phyloP scores from a whole-genome alignment of 345 rosid genomes.

The Cardamine occulta region DNA sequence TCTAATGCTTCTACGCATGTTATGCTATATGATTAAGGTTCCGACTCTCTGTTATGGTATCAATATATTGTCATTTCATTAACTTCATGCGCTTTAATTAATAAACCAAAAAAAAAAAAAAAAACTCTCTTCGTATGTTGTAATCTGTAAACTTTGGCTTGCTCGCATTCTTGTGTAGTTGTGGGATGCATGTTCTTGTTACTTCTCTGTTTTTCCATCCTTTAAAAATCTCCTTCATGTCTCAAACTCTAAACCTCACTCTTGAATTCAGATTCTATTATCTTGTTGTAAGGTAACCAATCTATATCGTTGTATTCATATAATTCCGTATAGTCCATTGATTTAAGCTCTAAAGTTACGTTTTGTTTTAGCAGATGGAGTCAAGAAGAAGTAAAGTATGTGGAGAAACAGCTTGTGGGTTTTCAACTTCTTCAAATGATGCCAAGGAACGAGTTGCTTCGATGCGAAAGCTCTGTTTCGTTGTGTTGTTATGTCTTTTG shows the following conservation, averaged over 20 bases:
- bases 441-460: constrained; percentile 60
- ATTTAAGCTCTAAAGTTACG: constrained; percentile 3
- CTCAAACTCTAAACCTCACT: constrained; percentile 20
- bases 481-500: constrained; percentile 54
- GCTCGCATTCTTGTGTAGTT: constrained; percentile 16
- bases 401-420: too few relatives aligned
- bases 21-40: constrained; percentile 4
- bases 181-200: constrained; percentile 25
- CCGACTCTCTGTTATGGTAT: constrained; percentile 25
- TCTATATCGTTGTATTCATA: background rate
- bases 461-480: constrained; percentile 57
- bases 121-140: constrained; percentile 9
- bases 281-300: constrained; percentile 26
- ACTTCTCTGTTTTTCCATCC: background rate
- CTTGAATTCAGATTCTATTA: constrained; percentile 27
- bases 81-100: constrained; percentile 12
- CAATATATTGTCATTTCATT: constrained; percentile 23
- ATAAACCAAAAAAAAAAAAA: background rate
- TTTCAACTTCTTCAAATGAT: constrained; percentile 53
- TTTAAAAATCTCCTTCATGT: constrained; percentile 12
- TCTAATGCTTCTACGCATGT: constrained; percentile 21
- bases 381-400: constrained; percentile 50
- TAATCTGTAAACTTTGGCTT: constrained; percentile 1
- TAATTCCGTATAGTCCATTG: background rate
- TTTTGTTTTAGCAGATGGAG: constrained; percentile 50